A percentile compares a stretch with the other conserved stretches of the same genome.
phyloP scores from a whole-genome alignment of 2,329 filamentous ascomycete species.

The Ophiostoma ulmi region DNA sequence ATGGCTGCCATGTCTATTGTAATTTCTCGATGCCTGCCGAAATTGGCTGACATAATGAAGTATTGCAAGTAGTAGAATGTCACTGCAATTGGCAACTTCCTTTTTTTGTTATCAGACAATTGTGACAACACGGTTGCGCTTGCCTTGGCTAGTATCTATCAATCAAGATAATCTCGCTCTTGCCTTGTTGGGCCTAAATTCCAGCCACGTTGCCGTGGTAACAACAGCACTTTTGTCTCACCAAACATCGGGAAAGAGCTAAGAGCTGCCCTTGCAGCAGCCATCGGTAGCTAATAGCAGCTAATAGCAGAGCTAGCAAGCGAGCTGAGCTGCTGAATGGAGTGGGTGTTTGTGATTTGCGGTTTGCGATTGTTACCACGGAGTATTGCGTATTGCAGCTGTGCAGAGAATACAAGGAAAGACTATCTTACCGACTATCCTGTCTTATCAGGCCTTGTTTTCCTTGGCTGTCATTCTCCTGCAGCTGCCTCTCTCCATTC shows the following conservation, averaged over 20 bases:
- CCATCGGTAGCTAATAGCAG: neutral
- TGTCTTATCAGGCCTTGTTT: neutral
- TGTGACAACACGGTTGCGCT: neutral
- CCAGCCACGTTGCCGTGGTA: conserved; percentile 20
- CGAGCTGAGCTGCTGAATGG: neutral
- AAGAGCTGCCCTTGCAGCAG: conserved; percentile 7
- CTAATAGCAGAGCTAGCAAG: neutral
- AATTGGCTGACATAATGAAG: conserved; percentile 17
- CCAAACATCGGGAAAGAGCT: conserved; percentile 8
- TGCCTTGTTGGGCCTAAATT: conserved; percentile 16
- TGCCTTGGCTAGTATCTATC: neutral
- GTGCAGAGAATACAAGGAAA: neutral
- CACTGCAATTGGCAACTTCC: neutral
- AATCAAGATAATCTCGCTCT: conserved; percentile 3
- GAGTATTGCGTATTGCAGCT: neutral
- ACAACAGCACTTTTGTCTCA: conserved; percentile 16
- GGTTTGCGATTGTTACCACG: too few species aligned
- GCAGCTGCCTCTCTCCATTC: neutral
- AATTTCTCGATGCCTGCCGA: conserved; percentile 3
- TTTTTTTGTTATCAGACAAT: neutral
- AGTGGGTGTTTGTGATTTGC: too few species aligned
- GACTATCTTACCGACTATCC: neutral
- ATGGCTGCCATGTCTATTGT: neutral
- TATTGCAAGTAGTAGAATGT: neutral
- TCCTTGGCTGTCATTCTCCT: neutral